Percentiles rank a stretch among this genome's conserved stretches.
Evolutionary conservation across 164 flowering plant species (phyloP).

Genomic region (Kingdonia uniflora): DNA sequence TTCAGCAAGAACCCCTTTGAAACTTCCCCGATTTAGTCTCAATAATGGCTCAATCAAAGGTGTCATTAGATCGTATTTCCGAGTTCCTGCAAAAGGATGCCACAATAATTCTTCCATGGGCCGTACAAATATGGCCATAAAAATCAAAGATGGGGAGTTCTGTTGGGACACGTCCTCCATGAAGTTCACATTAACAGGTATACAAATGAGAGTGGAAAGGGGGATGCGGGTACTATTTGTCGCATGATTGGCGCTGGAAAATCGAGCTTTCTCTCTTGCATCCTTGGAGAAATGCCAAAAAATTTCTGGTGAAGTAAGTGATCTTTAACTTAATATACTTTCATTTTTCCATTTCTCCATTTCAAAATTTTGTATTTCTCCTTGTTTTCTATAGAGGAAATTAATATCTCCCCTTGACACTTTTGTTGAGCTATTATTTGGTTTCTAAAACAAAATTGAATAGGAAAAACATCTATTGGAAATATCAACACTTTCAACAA

Average conservation of each 20-base stretch:
- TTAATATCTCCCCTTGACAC: no score
- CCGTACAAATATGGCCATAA: conserved; percentile 48
- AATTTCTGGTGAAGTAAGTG: conserved; percentile 77
- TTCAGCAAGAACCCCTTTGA: conserved; percentile 92
- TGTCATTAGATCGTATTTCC: conserved; percentile 82
- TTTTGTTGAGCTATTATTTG: no score
- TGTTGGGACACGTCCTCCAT: conserved; percentile 76
- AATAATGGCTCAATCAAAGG: conserved; percentile 97
- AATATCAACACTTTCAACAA: no score
- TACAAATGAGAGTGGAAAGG: conserved; percentile 57
- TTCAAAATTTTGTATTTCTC: background rate
- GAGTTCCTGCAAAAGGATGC: conserved; percentile 79
- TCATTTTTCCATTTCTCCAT: background rate
- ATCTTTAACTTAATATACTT: background rate
- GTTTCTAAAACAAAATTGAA: background rate
- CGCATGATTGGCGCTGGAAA: conserved; percentile 95
- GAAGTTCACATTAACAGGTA: conserved; percentile 53
- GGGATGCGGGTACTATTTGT: conserved; percentile 97
- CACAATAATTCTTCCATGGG: conserved; percentile 55
- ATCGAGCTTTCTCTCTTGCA: conserved; percentile 90
- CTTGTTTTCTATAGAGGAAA: background rate
- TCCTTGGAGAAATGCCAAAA: conserved; percentile 98
- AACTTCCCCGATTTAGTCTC: conserved; percentile 94
- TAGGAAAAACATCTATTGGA: background rate
- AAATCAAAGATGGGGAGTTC: conserved; percentile 68